Base-by-base conservation (phyloP, 164 flowering plant genomes). In the Brasenia schreberi region DNA sequence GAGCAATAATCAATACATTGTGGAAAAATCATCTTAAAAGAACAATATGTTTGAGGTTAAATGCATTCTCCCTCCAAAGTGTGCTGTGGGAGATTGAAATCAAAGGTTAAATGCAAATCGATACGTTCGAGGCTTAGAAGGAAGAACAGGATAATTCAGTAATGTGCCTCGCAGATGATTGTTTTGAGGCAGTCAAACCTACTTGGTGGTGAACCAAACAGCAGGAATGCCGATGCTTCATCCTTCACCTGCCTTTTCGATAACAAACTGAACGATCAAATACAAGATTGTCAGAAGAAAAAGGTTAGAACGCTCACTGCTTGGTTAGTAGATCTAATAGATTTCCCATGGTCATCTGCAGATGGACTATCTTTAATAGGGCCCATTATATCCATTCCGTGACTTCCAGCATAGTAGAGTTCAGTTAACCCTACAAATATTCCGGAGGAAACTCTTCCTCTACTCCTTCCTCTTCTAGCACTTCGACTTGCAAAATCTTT, bases 361-460 rank as follows among this genome's bases (percentile, higher is more conserved):
- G 71, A 71, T 23, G 19, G 19, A 4, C 27, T 11, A 5, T 61
- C 5, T 23, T 61, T 61, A 58, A 69, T 77, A 39, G 92, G 92
- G 42, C 85, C 82, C 84, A 81, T 75, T 33, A 89, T 89, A 78
- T 89, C 96, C 96, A 89, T 89, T 17, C 96, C 96, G 74, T 89
- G 96, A 72, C 96, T 89, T 61, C 96, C 92, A 59, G 92, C 96
- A 76, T 89, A 89, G 70, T 85, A 87, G 49, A 89, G 89, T 74
- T 87, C 92, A 18, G 73, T 78, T 62, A 89, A 77, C 71, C 84
- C 81, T 59, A 89, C 89, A 75, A 89, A 87, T 71, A n/a, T n/a
- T n/a, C n/a, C n/a, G n/a, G n/a, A n/a, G n/a, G n/a, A n/a, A n/a
- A n/a, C n/a, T n/a, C n/a, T n/a, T n/a, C n/a, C n/a, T n/a, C n/a